These are phyloP conservation scores for Closterium sp. DNA, from an alignment of 139 green algal genomes.

Conservation along the genomic window DNA sequence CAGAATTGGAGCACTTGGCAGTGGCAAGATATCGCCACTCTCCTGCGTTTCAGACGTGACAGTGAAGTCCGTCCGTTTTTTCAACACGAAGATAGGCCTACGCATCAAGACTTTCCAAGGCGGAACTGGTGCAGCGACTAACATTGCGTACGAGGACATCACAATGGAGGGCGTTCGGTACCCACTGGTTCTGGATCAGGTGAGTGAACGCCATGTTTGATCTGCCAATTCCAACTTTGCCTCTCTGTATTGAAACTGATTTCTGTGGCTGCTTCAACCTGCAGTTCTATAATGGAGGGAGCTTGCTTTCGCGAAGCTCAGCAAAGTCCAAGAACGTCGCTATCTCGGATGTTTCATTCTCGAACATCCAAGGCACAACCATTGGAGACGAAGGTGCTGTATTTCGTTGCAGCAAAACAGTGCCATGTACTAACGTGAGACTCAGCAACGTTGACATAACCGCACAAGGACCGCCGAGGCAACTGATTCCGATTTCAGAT, in stretches of 20 bases:
- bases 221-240: not conserved
- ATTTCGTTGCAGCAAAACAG: not conserved
- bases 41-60: not conserved
- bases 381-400: not conserved
- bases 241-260: not conserved
- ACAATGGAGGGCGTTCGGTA: not conserved
- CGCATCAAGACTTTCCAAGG: conserved; percentile 5
- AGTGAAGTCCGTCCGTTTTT: not conserved
- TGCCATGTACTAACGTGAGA: not conserved
- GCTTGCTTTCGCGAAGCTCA: not conserved
- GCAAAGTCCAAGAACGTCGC: not conserved
- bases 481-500: not conserved
- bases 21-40: not conserved
- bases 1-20: not conserved
- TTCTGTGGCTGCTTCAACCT: not conserved
- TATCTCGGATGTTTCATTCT: not conserved
- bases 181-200: conserved; percentile 4
- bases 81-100: not conserved
- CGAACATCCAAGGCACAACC: not conserved
- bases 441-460: not conserved
- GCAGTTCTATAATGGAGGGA: not conserved
- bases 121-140: not conserved
- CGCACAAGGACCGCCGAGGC: not conserved
- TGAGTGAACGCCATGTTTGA: not conserved
- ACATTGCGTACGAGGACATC: not conserved